Evolutionary conservation across 441 rosid genomes (phyloP), one percentile per base, ranked within the genome.

Genomic region (Dalechampia spathulata): DNA sequence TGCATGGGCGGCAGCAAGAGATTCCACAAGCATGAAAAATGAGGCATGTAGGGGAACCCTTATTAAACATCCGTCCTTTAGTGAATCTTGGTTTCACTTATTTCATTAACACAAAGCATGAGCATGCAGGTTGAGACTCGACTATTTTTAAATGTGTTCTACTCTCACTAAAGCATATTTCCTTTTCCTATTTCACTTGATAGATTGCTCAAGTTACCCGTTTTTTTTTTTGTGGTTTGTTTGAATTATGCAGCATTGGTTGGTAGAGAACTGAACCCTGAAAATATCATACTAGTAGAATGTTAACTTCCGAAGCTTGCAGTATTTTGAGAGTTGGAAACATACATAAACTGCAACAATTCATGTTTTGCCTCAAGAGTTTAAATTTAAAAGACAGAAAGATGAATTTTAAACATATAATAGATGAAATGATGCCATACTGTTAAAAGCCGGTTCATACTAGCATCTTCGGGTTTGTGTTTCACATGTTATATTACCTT

Each of bases 1-100:
- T 64, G 83, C 96, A 38, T 91, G 93, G 75, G 89, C 95, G 19
- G 75, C 90, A 14, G 95, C 95, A n/a, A 91, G 83, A 79, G 93
- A 79, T 20, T 91, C 98, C 19, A 55, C 69, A 17, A 72, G 75
- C 20, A 74, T 88, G 85, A 86, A 78, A 48, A 74, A 84, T 38
- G 90, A 83, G 95, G 98, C 88, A 74, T 30, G 50, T 52, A 16
- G 27, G 25, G 25, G 52, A 54, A 60, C 17, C 61, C 55, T 47
- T 37, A 12, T 41, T 34, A 25, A 27, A 23, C 13, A 54, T 46
- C 13, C 50, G 23, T 50, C 10, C 16, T 26, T 41, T 21, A 7
- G 27, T 45, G 16, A 23, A 55, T 49, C 20, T 42, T 15, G 44
- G 17, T 25, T 28, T 16, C 28, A 36, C 30, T 15, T 49, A 26